These are phyloP conservation scores for Oryza rufipogon DNA, from an alignment of 176 grass and related monocot genomes.

Conservation along the genomic window DNA sequence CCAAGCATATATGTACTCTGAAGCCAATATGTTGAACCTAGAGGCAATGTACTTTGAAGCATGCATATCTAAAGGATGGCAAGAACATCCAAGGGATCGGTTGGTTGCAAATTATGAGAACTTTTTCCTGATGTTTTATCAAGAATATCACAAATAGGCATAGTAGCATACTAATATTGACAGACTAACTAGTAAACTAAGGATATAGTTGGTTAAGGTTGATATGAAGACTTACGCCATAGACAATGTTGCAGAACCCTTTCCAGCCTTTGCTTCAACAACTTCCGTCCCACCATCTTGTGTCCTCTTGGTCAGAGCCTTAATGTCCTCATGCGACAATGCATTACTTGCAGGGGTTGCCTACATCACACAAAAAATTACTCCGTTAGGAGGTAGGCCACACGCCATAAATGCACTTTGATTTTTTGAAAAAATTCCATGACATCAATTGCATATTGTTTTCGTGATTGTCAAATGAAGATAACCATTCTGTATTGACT, in stretches of 20 bases:
- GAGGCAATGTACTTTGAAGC: neutral
- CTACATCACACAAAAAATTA: conserved; percentile 36
- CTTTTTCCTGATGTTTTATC: neutral
- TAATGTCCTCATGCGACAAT: conserved; percentile 70
- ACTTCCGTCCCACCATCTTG: conserved; percentile 97
- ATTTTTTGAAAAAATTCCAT: neutral
- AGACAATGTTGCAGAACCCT: conserved; percentile 97
- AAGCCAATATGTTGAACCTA: neutral
- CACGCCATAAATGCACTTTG: neutral
- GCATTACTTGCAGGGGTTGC: conserved; percentile 75
- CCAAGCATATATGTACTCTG: neutral
- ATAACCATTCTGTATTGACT: neutral
- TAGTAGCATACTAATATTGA: neutral
- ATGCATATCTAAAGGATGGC: neutral
- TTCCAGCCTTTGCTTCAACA: conserved; percentile 96
- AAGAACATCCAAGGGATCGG: neutral
- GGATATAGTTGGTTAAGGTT: neutral
- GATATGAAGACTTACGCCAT: conserved; percentile 80
- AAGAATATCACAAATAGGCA: neutral
- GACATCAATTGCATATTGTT: neutral
- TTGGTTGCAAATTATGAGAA: neutral
- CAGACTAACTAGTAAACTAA: neutral
- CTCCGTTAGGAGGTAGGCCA: neutral
- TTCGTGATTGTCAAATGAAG: neutral
- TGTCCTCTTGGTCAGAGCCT: conserved; percentile 91